Percentiles rank a stretch among this genome's conserved stretches.
Conservation (phyloP, 2,329 filamentous ascomycete genomes). For the Xylaria digitata region DNA sequence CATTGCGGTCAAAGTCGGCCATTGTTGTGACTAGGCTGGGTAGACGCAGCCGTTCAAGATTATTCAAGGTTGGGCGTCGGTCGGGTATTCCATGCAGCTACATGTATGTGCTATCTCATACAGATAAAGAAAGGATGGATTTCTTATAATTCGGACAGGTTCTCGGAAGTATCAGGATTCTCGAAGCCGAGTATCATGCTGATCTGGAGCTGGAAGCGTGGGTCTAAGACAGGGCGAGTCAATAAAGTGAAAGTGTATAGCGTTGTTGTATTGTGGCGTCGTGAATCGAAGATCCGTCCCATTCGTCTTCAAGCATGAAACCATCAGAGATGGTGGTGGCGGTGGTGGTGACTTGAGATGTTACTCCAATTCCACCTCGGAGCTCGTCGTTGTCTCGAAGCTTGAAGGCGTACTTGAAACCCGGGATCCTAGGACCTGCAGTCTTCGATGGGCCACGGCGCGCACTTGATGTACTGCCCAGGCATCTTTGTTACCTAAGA, state of each 20-base stretch:
- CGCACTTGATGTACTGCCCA: too few relatives aligned
- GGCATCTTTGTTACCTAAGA: too few relatives aligned
- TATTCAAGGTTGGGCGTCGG: neutral
- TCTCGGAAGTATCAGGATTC: neutral
- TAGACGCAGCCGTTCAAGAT: constrained; percentile 26
- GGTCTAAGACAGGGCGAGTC: neutral
- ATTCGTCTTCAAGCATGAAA: too few relatives aligned
- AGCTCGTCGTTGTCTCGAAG: too few relatives aligned
- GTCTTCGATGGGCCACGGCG: too few relatives aligned
- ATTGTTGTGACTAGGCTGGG: constrained; percentile 51
- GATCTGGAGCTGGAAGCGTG: neutral
- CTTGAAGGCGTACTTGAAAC: too few relatives aligned
- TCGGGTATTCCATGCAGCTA: too few relatives aligned
- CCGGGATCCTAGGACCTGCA: too few relatives aligned
- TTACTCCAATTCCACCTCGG: too few relatives aligned
- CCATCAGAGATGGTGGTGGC: too few relatives aligned
- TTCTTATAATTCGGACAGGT: neutral
- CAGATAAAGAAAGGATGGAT: neutral
- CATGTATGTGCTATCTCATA: constrained; percentile 12
- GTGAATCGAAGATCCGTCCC: too few relatives aligned
- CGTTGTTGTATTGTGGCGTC: neutral
- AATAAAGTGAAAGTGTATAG: neutral
- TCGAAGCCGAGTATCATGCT: constrained; percentile 19
- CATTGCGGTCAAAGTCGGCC: constrained; percentile 78
- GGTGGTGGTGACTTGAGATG: too few relatives aligned